Base-by-base conservation (phyloP, 2,329 filamentous ascomycete genomes). In the Colletotrichum sp. region DNA sequence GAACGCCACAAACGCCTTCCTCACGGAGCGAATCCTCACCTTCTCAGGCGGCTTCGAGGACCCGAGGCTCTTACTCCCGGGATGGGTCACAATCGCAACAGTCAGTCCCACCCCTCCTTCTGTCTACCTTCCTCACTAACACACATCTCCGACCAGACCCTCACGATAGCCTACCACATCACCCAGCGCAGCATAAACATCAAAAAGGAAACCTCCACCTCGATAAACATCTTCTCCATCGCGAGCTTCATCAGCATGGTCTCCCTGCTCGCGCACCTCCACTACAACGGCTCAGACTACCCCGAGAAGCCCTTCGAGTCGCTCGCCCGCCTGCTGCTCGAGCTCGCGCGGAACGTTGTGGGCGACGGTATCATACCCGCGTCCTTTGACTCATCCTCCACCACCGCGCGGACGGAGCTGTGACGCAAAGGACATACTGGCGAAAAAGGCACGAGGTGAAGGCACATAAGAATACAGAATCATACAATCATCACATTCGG, bases 151-250 rank as follows among this genome's bases (percentile, higher is more conserved):
- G 39, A 8, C 3, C 79, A 94, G 92, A 94, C 92, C 57, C 86
- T 96, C 55, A 95, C 94, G 3, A 89, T 93, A 70, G 89, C 93
- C 79, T 96, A 96, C 85, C 94, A 96, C 83, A 88, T 94, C 76
- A 95, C 93, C 16, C 93, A 96, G 84, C 93, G 94, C 79, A 94
- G 94, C 81, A 94, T 95, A 82, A 95, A 93, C 81, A 96, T 96
- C 80, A 92, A 93, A 81, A 95, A 94, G 81, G 94, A 95, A 86
- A 96, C 94, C 1, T 92, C 92, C 63, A 93, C 93, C 12, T 95
- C 93, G n/a, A 90, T 96, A 78, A 92, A 93, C 79, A 92, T 95
- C 78, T 95, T 96, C 82, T 95, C 93, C 68, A 91, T 94, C 77
- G 93, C 93, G 49, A 94, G 92, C 85, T 95, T 95, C 85, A 89